Base-by-base conservation (phyloP, 768 basidiomycete genomes). In the Sporobolomyces roseus region DNA sequence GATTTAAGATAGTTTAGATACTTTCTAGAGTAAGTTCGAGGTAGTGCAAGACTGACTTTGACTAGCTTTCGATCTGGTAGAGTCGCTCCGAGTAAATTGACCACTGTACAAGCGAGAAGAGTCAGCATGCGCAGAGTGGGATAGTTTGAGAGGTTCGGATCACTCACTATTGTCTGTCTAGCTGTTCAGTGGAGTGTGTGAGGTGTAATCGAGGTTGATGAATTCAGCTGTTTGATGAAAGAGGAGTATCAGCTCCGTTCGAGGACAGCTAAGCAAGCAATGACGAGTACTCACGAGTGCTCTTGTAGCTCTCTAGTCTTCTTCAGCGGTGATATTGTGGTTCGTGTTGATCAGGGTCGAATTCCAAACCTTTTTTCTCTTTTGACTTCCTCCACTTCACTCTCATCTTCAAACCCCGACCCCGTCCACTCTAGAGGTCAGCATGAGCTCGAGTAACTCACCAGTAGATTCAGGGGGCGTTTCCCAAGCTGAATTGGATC, bases 31-130 rank as follows among this genome's bases (percentile, higher is more conserved):
- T 41, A 17, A 30, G 38, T 54, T 19, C 29, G 29, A 21, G 46
- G 14, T 38, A n/a, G 29, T 14, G 5, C 6, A 49, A n/a, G 13
- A 78, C 86, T 74, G 75, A 94, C 93, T 81, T 86, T 86, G 73
- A 88, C 85, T 30, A 86, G 80, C 68, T 88, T 85, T 70, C 84
- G 82, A 78, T 96, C 93, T 27, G 85, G 86, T 41, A 97, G 79
- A 70, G 87, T 85, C 29, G 88, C 85, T 48, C 93, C 93, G 46
- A 96, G 87, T 68, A 97, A 84, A 79, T 93, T 70, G 72, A 73
- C 72, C 68, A 73, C 69, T 70, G 36, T 23, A 25, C 13, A 25
- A 29, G n/a, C 25, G 8, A 23, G 49, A 27, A 23, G 25, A 50
- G 25, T 17, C 10, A 10, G 12, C 25, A 50, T n/a, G n/a, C n/a